Evolutionary conservation across 73 alveolate species (phyloP).

Genomic region (Paramecium sexaurelia): DNA sequence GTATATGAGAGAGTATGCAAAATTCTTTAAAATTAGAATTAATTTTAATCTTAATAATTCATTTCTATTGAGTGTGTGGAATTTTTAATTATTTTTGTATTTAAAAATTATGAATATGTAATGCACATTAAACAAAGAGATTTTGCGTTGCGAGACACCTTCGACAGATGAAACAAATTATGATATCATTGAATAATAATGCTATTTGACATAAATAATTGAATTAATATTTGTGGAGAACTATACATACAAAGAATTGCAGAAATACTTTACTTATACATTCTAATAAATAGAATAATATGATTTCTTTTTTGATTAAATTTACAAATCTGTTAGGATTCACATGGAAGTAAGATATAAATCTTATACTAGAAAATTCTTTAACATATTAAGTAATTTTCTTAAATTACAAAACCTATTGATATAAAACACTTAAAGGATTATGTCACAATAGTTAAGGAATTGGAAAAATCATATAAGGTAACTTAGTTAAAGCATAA

Average conservation of each 20-base stretch:
- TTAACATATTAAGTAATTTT: not conserved
- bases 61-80: not conserved
- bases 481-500: constrained; percentile 15
- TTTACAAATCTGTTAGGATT: not conserved
- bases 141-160: constrained; percentile 15
- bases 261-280: not conserved
- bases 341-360: not conserved
- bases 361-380: constrained; percentile 3
- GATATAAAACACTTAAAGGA: not conserved
- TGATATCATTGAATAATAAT: constrained; percentile 1
- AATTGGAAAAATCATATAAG: not conserved
- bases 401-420: constrained; percentile 16
- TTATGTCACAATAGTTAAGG: not conserved
- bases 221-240: constrained; percentile 27
- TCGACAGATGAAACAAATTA: constrained; percentile 36
- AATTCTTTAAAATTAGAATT: not conserved
- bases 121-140: not conserved
- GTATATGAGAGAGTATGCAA: not conserved
- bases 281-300: not conserved
- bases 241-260: not conserved
- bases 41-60: not conserved
- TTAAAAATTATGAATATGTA: constrained; percentile 15
- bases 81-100: not conserved
- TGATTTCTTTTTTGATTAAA: not conserved
- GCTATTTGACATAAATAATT: constrained; percentile 10